Evolutionary conservation across 768 basidiomycete species (phyloP).

Genomic region (Phaeotremella skinneri): DNA sequence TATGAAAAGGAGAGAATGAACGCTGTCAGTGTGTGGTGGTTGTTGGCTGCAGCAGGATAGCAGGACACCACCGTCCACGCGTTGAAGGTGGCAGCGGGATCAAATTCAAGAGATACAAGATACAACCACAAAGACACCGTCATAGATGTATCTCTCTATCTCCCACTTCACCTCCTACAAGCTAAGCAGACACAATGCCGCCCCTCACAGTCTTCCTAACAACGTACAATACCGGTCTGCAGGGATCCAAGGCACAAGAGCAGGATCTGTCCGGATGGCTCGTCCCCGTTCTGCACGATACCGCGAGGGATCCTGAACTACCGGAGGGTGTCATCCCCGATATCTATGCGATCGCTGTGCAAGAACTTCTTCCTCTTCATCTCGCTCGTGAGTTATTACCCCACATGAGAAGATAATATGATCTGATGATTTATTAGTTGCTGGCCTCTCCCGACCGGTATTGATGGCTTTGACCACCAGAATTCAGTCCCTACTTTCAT

Average conservation of each 20-base stretch:
- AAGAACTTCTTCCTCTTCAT: slow-evolving; percentile 86
- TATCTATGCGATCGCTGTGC: slow-evolving; percentile 74
- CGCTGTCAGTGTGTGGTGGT: not conserved
- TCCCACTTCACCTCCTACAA: not conserved
- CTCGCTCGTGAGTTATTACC: slow-evolving; percentile 65
- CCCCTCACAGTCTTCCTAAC: slow-evolving; percentile 47
- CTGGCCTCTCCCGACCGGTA: slow-evolving; percentile 70
- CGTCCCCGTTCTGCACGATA: slow-evolving; percentile 65
- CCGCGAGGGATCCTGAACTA: slow-evolving; percentile 66
- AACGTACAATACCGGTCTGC: slow-evolving; percentile 86
- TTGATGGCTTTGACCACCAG: slow-evolving; percentile 67
- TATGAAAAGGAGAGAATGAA: not conserved
- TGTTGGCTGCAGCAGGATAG: not conserved
- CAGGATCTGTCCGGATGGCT: slow-evolving; percentile 93
- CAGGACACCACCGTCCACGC: no score
- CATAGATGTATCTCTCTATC: no score
- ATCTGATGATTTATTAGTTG: slow-evolving; percentile 56
- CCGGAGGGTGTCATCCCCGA: slow-evolving; percentile 52
- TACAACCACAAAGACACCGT: not conserved
- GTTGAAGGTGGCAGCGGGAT: not conserved
- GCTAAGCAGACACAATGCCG: not conserved
- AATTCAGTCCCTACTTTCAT: slow-evolving; percentile 56
- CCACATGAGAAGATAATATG: no score
- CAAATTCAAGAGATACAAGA: not conserved
- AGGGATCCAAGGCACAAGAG: slow-evolving; percentile 56